These are phyloP conservation scores for Apiospora hydei DNA, from an alignment of 2,329 filamentous ascomycete species.

Conservation along the genomic window DNA sequence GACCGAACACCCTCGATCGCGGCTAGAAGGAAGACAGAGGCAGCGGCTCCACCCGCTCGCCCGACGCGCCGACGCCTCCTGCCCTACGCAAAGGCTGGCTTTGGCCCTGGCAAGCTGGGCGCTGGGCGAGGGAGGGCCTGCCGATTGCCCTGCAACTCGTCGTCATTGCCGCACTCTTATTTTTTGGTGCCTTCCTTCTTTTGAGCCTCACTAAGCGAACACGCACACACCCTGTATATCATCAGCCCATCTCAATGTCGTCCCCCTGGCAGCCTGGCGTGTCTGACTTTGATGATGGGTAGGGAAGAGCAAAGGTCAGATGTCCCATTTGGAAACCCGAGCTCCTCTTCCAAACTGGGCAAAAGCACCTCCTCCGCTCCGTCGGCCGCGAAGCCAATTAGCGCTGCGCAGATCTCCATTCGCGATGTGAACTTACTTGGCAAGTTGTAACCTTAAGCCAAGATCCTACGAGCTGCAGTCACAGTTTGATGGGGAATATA, in stretches of 20 bases:
- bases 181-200: not conserved
- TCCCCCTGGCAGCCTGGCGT: not conserved
- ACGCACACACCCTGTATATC: not conserved
- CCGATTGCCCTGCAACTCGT: not conserved
- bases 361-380: not conserved
- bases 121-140: not conserved
- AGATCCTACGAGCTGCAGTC: not conserved
- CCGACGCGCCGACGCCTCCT: not conserved
- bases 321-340: not conserved
- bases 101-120: not conserved
- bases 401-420: slow-evolving; percentile 13
- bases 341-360: not conserved
- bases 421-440: not conserved
- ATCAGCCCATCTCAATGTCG: not conserved
- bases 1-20: not conserved
- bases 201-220: slow-evolving; percentile 14
- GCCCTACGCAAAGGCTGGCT: not conserved
- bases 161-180: slow-evolving; percentile 16
- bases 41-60: slow-evolving; percentile 3
- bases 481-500: not conserved
- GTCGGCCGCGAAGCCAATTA: not conserved
- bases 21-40: slow-evolving; percentile 1
- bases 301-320: not conserved
- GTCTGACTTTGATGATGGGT: not conserved
- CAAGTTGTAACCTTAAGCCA: slow-evolving; percentile 12